Evolutionary conservation across 2,329 filamentous ascomycete species (phyloP).

Genomic region (Laburnicola sp.): DNA sequence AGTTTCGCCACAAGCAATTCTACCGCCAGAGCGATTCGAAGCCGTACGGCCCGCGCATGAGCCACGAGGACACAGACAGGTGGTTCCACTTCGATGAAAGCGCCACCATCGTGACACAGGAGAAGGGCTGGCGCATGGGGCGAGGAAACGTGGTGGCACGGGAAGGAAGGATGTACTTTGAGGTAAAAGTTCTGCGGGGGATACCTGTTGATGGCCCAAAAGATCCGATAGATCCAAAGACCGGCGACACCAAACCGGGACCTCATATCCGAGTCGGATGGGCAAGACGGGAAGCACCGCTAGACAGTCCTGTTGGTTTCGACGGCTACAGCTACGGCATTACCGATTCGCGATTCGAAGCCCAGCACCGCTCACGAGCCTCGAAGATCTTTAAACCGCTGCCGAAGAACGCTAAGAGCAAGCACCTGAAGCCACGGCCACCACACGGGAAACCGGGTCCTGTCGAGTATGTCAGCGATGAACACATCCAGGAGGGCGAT

Average conservation of each 20-base stretch:
- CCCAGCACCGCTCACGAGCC: constrained; percentile 91
- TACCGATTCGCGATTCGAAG: constrained; percentile 85
- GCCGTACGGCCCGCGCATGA: constrained; percentile 82
- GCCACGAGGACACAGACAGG: constrained; percentile 86
- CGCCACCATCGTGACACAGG: constrained; percentile 78
- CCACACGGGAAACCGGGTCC: constrained; percentile 40
- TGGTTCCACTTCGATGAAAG: constrained; percentile 79
- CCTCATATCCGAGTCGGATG: constrained; percentile 79
- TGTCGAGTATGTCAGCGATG: constrained; percentile 60
- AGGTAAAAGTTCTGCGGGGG: constrained; percentile 85
- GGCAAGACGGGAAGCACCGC: constrained; percentile 75
- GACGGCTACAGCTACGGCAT: constrained; percentile 94
- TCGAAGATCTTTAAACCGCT: constrained; percentile 70
- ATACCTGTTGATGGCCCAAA: constrained; percentile 56
- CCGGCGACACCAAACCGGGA: constrained; percentile 54
- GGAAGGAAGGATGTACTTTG: constrained; percentile 91
- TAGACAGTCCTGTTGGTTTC: constrained; percentile 83
- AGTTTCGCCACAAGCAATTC: constrained; percentile 82
- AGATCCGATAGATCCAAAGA: constrained; percentile 38
- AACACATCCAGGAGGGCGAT: constrained; percentile 84
- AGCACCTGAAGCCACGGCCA: constrained; percentile 45
- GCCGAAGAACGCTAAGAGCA: constrained; percentile 44
- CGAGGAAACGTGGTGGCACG: constrained; percentile 87
- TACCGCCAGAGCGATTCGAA: constrained; percentile 86
- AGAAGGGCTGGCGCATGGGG: constrained; percentile 90